Conservation (phyloP, 805 yeast genomes). For the Candida maris region DNA sequence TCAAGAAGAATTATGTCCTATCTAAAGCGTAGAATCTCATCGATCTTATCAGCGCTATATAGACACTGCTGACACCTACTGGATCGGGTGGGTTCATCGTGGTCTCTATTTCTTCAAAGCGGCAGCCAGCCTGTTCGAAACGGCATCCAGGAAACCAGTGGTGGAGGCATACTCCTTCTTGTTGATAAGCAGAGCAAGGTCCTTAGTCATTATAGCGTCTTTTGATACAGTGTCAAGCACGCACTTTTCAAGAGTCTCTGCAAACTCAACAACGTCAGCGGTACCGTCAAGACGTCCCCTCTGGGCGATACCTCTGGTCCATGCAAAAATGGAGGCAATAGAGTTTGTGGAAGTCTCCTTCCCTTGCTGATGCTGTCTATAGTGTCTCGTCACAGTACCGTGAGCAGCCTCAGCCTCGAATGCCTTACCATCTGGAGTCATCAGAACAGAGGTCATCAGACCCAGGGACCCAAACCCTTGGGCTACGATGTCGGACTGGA, state of each 20-base stretch:
- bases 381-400: slow-evolving; percentile 85
- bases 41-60: no score
- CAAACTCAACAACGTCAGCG: slow-evolving; percentile 67
- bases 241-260: slow-evolving; percentile 59
- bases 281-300: slow-evolving; percentile 76
- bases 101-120: slow-evolving; percentile 16
- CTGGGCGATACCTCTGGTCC: slow-evolving; percentile 81
- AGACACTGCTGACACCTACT: no score
- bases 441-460: slow-evolving; percentile 76
- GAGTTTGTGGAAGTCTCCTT: slow-evolving; percentile 83
- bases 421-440: slow-evolving; percentile 84
- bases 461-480: slow-evolving; percentile 86
- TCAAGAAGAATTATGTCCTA: no score
- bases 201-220: slow-evolving; percentile 80
- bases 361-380: slow-evolving; percentile 76
- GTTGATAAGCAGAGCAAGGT: slow-evolving; percentile 63
- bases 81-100: no score
- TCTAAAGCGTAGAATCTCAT: no score
- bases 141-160: slow-evolving; percentile 74
- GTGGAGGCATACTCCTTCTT: slow-evolving; percentile 68
- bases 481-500: slow-evolving; percentile 80
- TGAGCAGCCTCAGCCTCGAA: slow-evolving; percentile 86
- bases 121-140: slow-evolving; percentile 43
- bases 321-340: slow-evolving; percentile 80
- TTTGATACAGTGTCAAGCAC: slow-evolving; percentile 69